Percentiles rank a stretch among this genome's conserved stretches.
These are phyloP conservation scores for Haplosporangium sp. DNA, from an alignment of 371 early-diverging fungal species.

Conservation along the genomic window DNA sequence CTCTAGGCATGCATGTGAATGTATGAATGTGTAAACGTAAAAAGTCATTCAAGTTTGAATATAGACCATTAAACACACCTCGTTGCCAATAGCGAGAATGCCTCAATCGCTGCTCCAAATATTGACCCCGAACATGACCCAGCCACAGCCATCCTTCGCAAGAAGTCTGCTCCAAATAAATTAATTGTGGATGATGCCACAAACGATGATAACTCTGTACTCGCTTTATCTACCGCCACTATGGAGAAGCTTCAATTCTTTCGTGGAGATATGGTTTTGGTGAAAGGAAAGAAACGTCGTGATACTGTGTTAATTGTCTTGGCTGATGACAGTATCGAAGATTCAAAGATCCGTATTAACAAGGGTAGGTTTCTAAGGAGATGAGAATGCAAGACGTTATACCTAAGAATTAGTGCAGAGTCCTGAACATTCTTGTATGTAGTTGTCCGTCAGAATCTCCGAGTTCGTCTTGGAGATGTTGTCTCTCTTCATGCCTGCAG, in stretches of 20 bases:
- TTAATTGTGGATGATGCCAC: conserved; percentile 97
- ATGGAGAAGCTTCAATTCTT: conserved; percentile 95
- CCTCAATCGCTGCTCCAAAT: conserved; percentile 41
- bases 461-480: conserved; percentile 98
- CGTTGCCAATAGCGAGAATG: conserved; percentile 34
- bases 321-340: conserved; percentile 92
- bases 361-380: conserved; percentile 68
- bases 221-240: conserved; percentile 89
- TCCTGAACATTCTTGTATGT: conserved; percentile 2
- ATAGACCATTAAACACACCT: no score
- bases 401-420: neutral
- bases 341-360: conserved; percentile 93
- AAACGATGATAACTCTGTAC: conserved; percentile 97
- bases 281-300: conserved; percentile 99
- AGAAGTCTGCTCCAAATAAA: conserved; percentile 96
- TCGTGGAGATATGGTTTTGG: conserved; percentile 93
- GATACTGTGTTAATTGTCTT: conserved; percentile 97
- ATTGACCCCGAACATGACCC: conserved; percentile 80
- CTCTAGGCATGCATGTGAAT: neutral
- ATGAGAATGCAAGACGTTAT: no score
- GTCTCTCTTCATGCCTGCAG: conserved; percentile 96
- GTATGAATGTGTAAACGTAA: no score
- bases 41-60: no score
- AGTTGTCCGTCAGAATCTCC: conserved; percentile 97
- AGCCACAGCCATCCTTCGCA: conserved; percentile 95